Evolutionary conservation across 2,329 filamentous ascomycete genomes (phyloP).

Genomic region (Apiospora rasikravindrae): DNA sequence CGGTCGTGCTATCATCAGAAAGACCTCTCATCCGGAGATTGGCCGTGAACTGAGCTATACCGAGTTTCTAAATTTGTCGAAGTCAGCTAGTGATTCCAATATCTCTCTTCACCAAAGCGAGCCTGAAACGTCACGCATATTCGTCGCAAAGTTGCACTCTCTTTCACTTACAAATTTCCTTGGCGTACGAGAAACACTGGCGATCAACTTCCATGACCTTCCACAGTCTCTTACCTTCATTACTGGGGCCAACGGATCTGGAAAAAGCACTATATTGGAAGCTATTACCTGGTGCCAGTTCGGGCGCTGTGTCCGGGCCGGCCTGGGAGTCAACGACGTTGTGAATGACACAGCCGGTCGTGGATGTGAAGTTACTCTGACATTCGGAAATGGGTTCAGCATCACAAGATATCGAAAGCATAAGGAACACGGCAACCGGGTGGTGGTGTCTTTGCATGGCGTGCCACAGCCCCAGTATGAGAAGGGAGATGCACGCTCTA

Average conservation of each 20-base stretch:
- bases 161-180: constrained; percentile 42
- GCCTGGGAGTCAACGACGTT: constrained; percentile 36
- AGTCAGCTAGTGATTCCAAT: not conserved
- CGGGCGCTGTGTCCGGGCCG: constrained; percentile 37
- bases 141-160: constrained; percentile 32
- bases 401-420: constrained; percentile 39
- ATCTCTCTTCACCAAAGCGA: not conserved
- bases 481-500: constrained; percentile 28
- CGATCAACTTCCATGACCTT: constrained; percentile 35
- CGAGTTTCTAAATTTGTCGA: not conserved
- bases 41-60: not conserved
- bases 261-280: constrained; percentile 41
- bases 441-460: constrained; percentile 36
- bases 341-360: constrained; percentile 37
- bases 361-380: constrained; percentile 36
- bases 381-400: constrained; percentile 39
- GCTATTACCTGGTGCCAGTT: constrained; percentile 44
- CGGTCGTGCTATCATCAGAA: not conserved
- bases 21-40: not conserved
- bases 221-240: constrained; percentile 36
- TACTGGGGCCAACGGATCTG: constrained; percentile 38
- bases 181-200: constrained; percentile 35
- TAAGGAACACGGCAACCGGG: constrained; percentile 31
- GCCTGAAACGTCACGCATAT: constrained; percentile 26
- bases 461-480: constrained; percentile 36